Base-by-base conservation (phyloP, 2,329 filamentous ascomycete species). In the Clonostachys chloroleuca region DNA sequence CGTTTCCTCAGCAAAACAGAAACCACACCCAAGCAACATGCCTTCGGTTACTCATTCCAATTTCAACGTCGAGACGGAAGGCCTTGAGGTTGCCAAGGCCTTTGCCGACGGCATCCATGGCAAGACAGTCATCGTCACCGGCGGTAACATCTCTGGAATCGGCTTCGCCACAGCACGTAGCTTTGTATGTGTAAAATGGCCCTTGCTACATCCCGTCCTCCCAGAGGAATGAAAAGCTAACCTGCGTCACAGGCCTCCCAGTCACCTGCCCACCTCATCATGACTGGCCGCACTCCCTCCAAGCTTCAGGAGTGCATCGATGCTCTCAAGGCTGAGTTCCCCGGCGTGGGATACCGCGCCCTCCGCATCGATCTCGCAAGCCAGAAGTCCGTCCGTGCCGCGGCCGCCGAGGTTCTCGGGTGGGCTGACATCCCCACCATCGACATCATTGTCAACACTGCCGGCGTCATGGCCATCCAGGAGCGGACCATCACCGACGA, bases 361-460 rank as follows among this genome's bases (percentile, higher is more conserved):
- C 54, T 69, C 5, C 34, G 54, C 3, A 59, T 69, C 34, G 65
- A 70, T 42, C 64, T 74, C 20, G 57, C 55, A 12, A 66, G 62
- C 34, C 55, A 66, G 36, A 58, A 63, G 6, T 59, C 57, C 5
- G 56, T 74, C 7, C 63, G 69, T 16, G 43, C 50, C 2, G 64
- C 68, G 0, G 67, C 67, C 4, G 54, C 49, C 8, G 51, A 56
- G 6, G 60, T 74, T 5, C 65, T 63, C 12, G 36, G 47, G 1
- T 65, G 62, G 57, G 47, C 30, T 3, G 63, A 66, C 5, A 58
- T 67, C 3, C 57, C 54, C 50, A 54, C 55, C 8, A 52, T 59
- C 12, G 55, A 47, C 55, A 52, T 47, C 12, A 52, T 69, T 7
- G 53, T 74, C 50, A 72, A 73, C 55, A 73, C 66, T 45, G 70